Percentiles rank a stretch among this genome's conserved stretches.
Evolutionary conservation across 768 basidiomycete genomes (phyloP).

Genomic region (Tremella yokohamensis): DNA sequence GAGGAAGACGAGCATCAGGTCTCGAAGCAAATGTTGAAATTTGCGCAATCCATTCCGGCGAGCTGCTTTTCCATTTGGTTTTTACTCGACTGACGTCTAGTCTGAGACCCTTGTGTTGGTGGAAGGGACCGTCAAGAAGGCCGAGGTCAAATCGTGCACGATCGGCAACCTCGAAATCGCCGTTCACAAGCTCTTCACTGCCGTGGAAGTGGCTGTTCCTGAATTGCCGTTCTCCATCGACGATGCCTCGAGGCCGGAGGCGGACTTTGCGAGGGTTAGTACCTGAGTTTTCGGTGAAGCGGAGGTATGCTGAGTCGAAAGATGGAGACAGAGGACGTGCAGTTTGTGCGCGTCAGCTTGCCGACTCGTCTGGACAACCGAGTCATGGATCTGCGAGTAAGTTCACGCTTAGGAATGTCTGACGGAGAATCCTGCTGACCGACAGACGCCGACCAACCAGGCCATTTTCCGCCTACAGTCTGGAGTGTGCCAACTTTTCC

Average conservation of each 20-base stretch:
- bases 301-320: constrained; percentile 18
- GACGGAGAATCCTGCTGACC: not conserved
- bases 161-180: constrained; percentile 83
- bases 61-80: constrained; percentile 12
- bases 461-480: constrained; percentile 89
- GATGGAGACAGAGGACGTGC: constrained; percentile 51
- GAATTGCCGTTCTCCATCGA: constrained; percentile 83
- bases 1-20: constrained; percentile 57
- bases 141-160: constrained; percentile 86
- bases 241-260: constrained; percentile 81
- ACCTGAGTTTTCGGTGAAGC: constrained; percentile 48
- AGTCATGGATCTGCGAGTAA: constrained; percentile 83
- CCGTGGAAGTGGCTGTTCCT: constrained; percentile 70
- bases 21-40: constrained; percentile 97
- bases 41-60: constrained; percentile 66
- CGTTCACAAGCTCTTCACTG: constrained; percentile 75
- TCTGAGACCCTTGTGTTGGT: constrained; percentile 87
- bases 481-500: constrained; percentile 83
- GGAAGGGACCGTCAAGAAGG: constrained; percentile 72
- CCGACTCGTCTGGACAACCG: constrained; percentile 94
- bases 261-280: constrained; percentile 61
- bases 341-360: constrained; percentile 68
- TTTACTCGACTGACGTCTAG: constrained; percentile 24
- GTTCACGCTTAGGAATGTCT: constrained; percentile 38
- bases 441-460: constrained; percentile 87